These are phyloP conservation scores for Pistacia vera DNA, from an alignment of 345 rosid species.

Conservation along the genomic window DNA sequence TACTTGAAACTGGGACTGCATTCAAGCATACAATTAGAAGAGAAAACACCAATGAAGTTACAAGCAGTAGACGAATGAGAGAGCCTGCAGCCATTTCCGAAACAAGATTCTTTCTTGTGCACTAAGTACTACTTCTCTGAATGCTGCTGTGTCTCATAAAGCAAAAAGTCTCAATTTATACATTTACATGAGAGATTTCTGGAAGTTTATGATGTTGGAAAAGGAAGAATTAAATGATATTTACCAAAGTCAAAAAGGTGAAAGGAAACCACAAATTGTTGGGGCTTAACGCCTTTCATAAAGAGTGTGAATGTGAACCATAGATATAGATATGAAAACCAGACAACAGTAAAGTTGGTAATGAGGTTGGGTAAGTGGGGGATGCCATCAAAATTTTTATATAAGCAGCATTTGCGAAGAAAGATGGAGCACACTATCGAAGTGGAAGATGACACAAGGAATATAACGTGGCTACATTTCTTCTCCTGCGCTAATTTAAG, in stretches of 20 bases:
- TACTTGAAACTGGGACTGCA: constrained; percentile 50
- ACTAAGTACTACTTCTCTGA: neutral
- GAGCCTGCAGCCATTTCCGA: constrained; percentile 40
- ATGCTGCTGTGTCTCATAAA: neutral
- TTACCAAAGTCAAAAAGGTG: constrained; percentile 28
- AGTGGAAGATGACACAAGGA: constrained; percentile 41
- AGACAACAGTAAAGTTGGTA: neutral
- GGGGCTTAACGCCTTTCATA: constrained; percentile 12
- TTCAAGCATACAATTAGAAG: constrained; percentile 26
- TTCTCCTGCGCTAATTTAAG: constrained; percentile 25
- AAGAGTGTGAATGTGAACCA: neutral
- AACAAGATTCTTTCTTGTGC: constrained; percentile 4
- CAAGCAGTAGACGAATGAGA: constrained; percentile 33
- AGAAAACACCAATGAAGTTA: constrained; percentile 40
- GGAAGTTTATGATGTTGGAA: constrained; percentile 8
- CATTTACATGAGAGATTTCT: constrained; percentile 13
- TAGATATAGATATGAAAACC: neutral
- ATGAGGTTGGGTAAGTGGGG: constrained; percentile 9
- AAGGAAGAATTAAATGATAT: neutral
- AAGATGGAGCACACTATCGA: constrained; percentile 34
- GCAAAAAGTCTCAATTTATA: constrained; percentile 16
- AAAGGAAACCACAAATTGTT: constrained; percentile 13
- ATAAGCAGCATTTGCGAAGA: constrained; percentile 4
- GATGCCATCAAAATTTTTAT: neutral
- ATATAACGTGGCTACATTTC: neutral